Conservation (phyloP, 305 asterid genomes). For the Fraxinus albicans region DNA sequence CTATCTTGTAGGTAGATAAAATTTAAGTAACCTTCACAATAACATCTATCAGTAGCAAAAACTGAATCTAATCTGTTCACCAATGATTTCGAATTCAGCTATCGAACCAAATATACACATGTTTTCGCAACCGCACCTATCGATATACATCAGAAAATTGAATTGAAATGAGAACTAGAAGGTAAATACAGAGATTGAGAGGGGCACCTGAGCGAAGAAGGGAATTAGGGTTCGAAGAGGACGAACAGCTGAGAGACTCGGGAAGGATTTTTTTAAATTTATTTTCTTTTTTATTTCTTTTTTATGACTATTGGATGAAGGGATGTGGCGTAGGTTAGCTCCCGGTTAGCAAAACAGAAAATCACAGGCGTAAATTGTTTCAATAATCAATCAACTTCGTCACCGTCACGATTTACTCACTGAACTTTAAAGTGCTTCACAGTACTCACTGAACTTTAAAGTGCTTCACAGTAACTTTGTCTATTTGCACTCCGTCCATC, state of each 20-base stretch:
- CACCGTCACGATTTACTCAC: too few species aligned
- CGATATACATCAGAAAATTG: neutral
- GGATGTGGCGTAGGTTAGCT: neutral
- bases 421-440: too few species aligned
- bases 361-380: neutral
- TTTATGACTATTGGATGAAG: neutral
- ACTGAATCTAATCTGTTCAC: neutral
- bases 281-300: too few species aligned
- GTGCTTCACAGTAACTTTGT: too few species aligned
- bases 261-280: neutral
- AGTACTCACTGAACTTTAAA: too few species aligned
- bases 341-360: neutral
- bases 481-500: too few species aligned
- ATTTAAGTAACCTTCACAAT: neutral
- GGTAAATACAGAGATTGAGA: neutral
- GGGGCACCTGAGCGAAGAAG: slow-evolving; percentile 15
- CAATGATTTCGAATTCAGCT: neutral
- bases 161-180: neutral
- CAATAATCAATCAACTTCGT: too few species aligned
- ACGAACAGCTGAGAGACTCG: neutral
- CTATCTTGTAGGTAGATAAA: neutral
- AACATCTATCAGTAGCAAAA: neutral
- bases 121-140: neutral
- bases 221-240: neutral
- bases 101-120: neutral